These are phyloP conservation scores for Scleromitrula shiraiana DNA, from an alignment of 2,329 filamentous ascomycete species.

Conservation along the genomic window DNA sequence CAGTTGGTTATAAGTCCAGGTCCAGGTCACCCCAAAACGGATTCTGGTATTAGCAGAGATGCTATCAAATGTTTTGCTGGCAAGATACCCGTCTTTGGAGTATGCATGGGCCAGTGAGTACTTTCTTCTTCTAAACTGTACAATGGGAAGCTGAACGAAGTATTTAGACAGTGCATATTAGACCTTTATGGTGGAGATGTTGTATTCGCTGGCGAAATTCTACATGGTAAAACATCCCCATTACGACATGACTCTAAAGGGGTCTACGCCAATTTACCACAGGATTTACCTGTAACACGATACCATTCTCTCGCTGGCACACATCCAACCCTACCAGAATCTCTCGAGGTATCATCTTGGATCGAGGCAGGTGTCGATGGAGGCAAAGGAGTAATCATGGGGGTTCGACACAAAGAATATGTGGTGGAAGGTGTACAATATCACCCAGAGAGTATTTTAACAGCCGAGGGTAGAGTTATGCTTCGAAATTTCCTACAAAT, in stretches of 20 bases:
- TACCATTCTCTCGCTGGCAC: slow-evolving; percentile 96
- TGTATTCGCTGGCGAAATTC: slow-evolving; percentile 85
- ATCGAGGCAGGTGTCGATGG: slow-evolving; percentile 67
- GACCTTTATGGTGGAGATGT: slow-evolving; percentile 88
- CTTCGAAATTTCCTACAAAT: slow-evolving; percentile 85
- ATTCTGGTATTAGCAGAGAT: slow-evolving; percentile 88
- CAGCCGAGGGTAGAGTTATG: slow-evolving; percentile 80
- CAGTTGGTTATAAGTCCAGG: slow-evolving; percentile 93
- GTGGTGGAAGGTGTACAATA: slow-evolving; percentile 96
- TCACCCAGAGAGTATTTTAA: slow-evolving; percentile 94
- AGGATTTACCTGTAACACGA: slow-evolving; percentile 79
- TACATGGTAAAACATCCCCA: slow-evolving; percentile 94
- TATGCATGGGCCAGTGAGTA: slow-evolving; percentile 91
- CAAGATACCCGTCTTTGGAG: slow-evolving; percentile 92
- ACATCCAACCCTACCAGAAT: slow-evolving; percentile 74
- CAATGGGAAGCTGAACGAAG: slow-evolving; percentile 5
- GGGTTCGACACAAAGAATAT: slow-evolving; percentile 85
- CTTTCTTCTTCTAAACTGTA: background rate
- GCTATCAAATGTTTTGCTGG: slow-evolving; percentile 87
- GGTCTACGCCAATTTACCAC: slow-evolving; percentile 75
- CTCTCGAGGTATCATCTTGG: slow-evolving; percentile 86
- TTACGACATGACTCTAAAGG: slow-evolving; percentile 84
- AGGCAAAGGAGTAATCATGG: slow-evolving; percentile 86
- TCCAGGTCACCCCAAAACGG: slow-evolving; percentile 82
- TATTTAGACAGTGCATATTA: slow-evolving; percentile 79